Evolutionary conservation across 352 stramenopile genomes (phyloP).

Genomic region (Phytopythium vexans): DNA sequence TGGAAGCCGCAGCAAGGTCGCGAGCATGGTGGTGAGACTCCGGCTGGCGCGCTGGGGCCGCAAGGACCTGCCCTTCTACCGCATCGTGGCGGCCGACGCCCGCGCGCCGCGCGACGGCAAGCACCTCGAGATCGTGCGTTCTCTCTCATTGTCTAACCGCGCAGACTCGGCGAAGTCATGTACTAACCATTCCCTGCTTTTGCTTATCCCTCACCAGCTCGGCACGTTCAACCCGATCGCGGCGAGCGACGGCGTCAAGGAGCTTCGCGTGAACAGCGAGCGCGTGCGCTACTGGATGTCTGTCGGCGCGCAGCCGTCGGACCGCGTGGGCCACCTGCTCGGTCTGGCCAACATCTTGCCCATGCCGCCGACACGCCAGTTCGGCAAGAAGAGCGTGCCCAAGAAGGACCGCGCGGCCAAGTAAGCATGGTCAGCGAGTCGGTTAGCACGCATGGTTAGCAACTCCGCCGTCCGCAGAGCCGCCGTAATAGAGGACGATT

Average conservation of each 20-base stretch:
- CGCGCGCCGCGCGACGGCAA: constrained; percentile 81
- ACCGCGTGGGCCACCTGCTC: constrained; percentile 77
- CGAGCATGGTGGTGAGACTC: constrained; percentile 83
- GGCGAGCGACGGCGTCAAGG: constrained; percentile 79
- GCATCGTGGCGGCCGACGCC: constrained; percentile 83
- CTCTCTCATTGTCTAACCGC: neutral
- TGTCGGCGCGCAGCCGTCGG: constrained; percentile 81
- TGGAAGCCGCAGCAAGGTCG: neutral
- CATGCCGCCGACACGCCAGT: constrained; percentile 79
- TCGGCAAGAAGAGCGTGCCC: constrained; percentile 81
- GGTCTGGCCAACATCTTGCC: constrained; percentile 81
- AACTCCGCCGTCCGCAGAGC: neutral
- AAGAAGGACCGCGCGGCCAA: constrained; percentile 74
- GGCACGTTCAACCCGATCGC: constrained; percentile 88
- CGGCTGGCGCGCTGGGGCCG: constrained; percentile 81
- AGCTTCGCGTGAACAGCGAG: constrained; percentile 85
- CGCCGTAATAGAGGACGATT: no score
- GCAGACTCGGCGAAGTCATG: no score
- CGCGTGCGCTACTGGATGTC: constrained; percentile 87
- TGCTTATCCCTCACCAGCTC: constrained; percentile 27
- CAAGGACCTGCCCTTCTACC: constrained; percentile 88
- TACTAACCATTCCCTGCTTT: neutral
- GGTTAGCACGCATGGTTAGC: neutral
- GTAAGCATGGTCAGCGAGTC: constrained; percentile 9
- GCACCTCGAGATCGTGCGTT: constrained; percentile 83